A percentile compares a stretch with the other conserved stretches of the same genome.
Conservation (phyloP, 306 rosid genomes). For the Argentina anserina region DNA sequence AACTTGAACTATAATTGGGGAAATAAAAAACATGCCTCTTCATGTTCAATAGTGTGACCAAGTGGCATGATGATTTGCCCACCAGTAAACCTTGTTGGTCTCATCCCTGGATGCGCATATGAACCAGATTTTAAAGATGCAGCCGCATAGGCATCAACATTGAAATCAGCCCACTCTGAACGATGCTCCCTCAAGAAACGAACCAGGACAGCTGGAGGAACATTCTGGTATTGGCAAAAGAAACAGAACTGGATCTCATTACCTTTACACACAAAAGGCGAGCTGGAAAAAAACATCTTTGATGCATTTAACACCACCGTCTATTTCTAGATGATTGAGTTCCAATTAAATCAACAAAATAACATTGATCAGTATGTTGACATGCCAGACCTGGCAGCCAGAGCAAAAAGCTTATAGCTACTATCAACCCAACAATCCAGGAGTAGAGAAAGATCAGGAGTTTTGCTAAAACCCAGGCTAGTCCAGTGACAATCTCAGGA, state of each 20-base stretch:
- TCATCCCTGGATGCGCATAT: slow-evolving; percentile 82
- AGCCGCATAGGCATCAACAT: slow-evolving; percentile 85
- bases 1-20: neutral
- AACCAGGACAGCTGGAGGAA: slow-evolving; percentile 88
- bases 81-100: slow-evolving; percentile 92
- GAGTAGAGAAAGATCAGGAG: neutral
- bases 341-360: neutral
- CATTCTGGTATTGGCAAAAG: slow-evolving; percentile 53
- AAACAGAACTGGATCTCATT: neutral
- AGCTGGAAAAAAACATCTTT: neutral
- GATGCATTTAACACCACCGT: neutral
- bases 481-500: neutral
- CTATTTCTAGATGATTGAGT: neutral
- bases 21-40: slow-evolving; percentile 56
- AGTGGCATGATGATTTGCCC: slow-evolving; percentile 97
- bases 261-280: neutral
- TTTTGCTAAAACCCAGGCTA: neutral
- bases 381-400: neutral
- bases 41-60: slow-evolving; percentile 92
- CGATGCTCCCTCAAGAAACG: slow-evolving; percentile 96
- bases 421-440: neutral
- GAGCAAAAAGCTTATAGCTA: neutral
- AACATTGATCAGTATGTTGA: neutral
- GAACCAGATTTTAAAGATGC: slow-evolving; percentile 75
- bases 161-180: slow-evolving; percentile 99